A percentile compares a stretch with the other conserved stretches of the same genome.
These are phyloP conservation scores for Colletotrichum eremochloae DNA, from an alignment of 2,329 filamentous ascomycete species.

Conservation along the genomic window DNA sequence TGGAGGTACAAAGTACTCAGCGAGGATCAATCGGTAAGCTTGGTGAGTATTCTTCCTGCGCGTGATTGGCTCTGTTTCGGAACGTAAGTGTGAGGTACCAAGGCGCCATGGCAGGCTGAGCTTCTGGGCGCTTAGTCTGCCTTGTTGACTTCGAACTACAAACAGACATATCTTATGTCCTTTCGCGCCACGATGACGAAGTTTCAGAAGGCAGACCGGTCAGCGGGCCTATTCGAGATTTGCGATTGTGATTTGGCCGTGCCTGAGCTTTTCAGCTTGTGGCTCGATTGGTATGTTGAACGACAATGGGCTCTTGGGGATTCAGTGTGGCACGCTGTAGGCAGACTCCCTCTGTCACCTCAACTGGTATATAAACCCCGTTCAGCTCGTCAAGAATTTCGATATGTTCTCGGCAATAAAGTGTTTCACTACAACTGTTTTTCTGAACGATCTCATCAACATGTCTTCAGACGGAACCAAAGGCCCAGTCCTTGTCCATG, in stretches of 20 bases:
- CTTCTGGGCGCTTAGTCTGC: background rate
- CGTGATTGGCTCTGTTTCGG: background rate
- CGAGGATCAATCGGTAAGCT: background rate
- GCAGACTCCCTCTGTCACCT: background rate
- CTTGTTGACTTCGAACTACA: background rate
- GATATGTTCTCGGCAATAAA: background rate
- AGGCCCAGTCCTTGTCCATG: constrained; percentile 22
- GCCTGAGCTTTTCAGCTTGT: no score
- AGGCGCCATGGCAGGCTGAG: constrained; percentile 15
- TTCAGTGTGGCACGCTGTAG: background rate
- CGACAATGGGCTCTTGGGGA: background rate
- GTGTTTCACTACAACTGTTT: background rate
- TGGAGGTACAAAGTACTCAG: background rate
- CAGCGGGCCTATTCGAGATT: background rate
- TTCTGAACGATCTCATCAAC: background rate
- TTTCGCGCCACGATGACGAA: background rate
- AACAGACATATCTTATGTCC: constrained; percentile 8
- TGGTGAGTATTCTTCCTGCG: background rate
- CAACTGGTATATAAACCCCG: background rate
- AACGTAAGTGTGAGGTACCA: background rate
- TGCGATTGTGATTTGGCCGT: background rate
- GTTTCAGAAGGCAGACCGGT: background rate
- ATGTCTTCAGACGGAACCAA: constrained; percentile 37
- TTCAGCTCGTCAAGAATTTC: background rate
- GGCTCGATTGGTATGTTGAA: background rate